Evolutionary conservation across 495 filamentous ascomycete genomes (phyloP).

Genomic region (Aspergillus baeticus): DNA sequence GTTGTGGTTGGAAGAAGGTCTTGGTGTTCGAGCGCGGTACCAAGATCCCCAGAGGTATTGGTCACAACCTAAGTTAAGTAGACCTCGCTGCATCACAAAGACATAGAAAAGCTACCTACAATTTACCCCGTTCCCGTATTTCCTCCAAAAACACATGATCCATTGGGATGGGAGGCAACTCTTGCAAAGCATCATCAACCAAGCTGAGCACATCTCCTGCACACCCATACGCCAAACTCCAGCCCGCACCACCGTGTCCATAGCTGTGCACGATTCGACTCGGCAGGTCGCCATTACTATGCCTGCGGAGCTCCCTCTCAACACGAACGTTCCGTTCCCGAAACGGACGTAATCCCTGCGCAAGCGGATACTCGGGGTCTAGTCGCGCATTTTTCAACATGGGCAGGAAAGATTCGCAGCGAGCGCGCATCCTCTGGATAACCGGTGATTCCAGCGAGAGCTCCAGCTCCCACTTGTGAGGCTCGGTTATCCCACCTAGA

Average conservation of each 20-base stretch:
- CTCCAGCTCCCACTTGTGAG: slow-evolving; percentile 37
- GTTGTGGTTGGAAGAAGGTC: too few relatives aligned
- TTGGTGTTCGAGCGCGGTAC: neutral
- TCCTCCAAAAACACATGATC: neutral
- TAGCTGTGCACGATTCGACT: slow-evolving; percentile 49
- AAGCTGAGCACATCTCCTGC: neutral
- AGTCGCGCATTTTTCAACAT: slow-evolving; percentile 40
- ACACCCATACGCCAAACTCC: slow-evolving; percentile 43
- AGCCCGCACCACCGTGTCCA: slow-evolving; percentile 49
- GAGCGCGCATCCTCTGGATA: slow-evolving; percentile 42
- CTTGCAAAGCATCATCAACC: slow-evolving; percentile 4
- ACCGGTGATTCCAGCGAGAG: slow-evolving; percentile 40
- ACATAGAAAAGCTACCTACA: too few relatives aligned
- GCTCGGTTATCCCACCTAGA: slow-evolving; percentile 43
- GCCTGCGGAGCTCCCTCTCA: slow-evolving; percentile 38
- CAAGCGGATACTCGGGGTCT: slow-evolving; percentile 44
- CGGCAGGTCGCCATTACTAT: slow-evolving; percentile 12
- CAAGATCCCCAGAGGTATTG: too few relatives aligned
- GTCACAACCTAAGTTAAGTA: too few relatives aligned
- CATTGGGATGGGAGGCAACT: neutral
- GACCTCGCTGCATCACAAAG: too few relatives aligned
- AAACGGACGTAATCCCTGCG: slow-evolving; percentile 46
- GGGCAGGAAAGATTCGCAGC: slow-evolving; percentile 46
- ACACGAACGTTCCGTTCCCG: slow-evolving; percentile 41
- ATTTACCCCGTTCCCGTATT: too few relatives aligned